Evolutionary conservation across 169 alveolate genomes (phyloP).

Genomic region (Cryptosporidium meleagridis): DNA sequence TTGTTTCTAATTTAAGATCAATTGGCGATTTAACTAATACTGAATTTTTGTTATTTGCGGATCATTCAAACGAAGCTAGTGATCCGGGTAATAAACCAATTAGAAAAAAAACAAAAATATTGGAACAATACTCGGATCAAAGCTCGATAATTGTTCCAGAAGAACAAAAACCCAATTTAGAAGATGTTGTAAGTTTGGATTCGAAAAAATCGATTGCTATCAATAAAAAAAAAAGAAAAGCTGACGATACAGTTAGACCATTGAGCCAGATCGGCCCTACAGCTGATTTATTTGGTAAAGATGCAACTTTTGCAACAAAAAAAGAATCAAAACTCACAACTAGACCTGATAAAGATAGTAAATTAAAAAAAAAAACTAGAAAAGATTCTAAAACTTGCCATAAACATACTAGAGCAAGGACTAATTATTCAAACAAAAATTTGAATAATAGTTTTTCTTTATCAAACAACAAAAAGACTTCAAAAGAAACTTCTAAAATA

Average conservation of each 20-base stretch:
- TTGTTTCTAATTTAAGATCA: background rate
- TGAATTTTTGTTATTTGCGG: background rate
- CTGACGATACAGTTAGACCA: background rate
- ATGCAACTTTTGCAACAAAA: background rate
- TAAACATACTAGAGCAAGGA: background rate
- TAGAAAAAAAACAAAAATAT: background rate
- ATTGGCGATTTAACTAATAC: background rate
- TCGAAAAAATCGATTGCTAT: background rate
- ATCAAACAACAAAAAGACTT: background rate
- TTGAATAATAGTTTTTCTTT: background rate
- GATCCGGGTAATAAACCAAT: background rate
- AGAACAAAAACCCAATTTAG: background rate
- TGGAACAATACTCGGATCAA: background rate
- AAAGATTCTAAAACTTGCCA: background rate
- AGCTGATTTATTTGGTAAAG: background rate
- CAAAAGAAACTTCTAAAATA: background rate
- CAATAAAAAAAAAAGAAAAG: background rate
- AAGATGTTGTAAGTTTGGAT: background rate
- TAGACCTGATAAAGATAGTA: background rate
- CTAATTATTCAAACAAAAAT: background rate
- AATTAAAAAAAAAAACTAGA: background rate
- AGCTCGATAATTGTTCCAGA: background rate
- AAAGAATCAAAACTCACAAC: background rate
- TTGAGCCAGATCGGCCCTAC: background rate
- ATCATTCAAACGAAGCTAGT: background rate